These are phyloP conservation scores for Arachis monticola DNA, from an alignment of 331 rosid species.

Conservation along the genomic window DNA sequence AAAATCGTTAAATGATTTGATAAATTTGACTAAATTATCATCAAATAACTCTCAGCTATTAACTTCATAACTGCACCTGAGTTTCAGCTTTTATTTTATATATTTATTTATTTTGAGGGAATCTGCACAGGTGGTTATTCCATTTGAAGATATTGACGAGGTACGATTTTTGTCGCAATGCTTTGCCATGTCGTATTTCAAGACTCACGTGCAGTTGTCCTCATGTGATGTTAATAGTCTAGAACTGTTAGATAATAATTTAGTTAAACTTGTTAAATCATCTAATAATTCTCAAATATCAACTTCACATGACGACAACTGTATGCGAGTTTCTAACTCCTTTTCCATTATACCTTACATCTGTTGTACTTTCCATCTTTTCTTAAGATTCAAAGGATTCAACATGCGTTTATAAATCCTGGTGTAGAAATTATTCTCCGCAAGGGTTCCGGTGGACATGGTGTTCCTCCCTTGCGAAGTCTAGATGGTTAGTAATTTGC, in stretches of 20 bases:
- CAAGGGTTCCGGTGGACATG: conserved; percentile 99
- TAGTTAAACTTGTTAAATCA: too few species aligned
- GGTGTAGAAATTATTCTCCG: conserved; percentile 90
- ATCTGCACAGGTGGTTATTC: conserved; percentile 72
- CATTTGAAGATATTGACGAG: conserved; percentile 92
- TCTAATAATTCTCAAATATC: too few species aligned
- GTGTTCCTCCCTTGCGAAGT: conserved; percentile 98
- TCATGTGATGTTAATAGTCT: too few species aligned
- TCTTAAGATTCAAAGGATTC: conserved; percentile 87
- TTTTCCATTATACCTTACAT: conserved; percentile 32
- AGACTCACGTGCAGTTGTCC: background rate
- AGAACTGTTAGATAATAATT: too few species aligned
- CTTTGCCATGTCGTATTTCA: conserved; percentile 31
- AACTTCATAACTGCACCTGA: too few species aligned
- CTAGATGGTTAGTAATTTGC: conserved; percentile 88
- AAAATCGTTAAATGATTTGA: too few species aligned
- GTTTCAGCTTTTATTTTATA: too few species aligned
- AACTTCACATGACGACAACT: too few species aligned
- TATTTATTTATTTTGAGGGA: too few species aligned
- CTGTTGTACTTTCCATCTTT: conserved; percentile 36
- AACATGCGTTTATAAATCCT: conserved; percentile 98
- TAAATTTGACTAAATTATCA: too few species aligned
- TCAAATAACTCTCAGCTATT: too few species aligned
- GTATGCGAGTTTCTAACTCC: too few species aligned
- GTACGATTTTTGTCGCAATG: conserved; percentile 44